Evolutionary conservation across 306 rosid genomes (phyloP).

Genomic region (Quercus mongolica): DNA sequence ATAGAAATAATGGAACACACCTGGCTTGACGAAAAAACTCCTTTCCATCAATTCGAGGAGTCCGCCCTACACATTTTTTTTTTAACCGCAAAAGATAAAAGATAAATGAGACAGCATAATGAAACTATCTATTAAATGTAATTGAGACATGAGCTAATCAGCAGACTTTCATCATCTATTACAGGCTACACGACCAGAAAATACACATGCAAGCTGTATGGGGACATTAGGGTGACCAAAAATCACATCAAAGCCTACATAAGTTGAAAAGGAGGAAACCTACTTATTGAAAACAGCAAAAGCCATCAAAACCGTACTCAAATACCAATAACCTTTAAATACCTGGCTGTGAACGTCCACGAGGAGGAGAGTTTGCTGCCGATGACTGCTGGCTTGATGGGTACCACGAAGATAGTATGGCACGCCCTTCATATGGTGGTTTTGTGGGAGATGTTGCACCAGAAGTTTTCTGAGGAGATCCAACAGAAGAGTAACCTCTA

Average conservation of each 20-base stretch:
- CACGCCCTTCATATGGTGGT: slow-evolving; percentile 56
- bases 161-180: not conserved
- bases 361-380: slow-evolving; percentile 96
- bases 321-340: slow-evolving; percentile 20
- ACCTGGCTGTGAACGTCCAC: slow-evolving; percentile 64
- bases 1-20: slow-evolving; percentile 33
- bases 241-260: not conserved
- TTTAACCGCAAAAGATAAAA: not conserved
- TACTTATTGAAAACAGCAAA: not conserved
- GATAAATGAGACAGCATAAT: not conserved
- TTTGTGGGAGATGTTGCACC: slow-evolving; percentile 81
- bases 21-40: slow-evolving; percentile 98
- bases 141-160: not conserved
- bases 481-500: slow-evolving; percentile 62
- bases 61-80: slow-evolving; percentile 57
- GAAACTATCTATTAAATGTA: not conserved
- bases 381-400: slow-evolving; percentile 99
- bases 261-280: not conserved
- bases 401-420: slow-evolving; percentile 74
- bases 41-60: slow-evolving; percentile 94
- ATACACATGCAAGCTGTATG: not conserved
- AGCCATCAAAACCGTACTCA: not conserved
- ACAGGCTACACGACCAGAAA: not conserved
- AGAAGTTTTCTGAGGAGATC: slow-evolving; percentile 62
- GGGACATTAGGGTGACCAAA: not conserved